Evolutionary conservation across 345 rosid genomes (phyloP).

Genomic region (Zanthoxylum bungeanum): DNA sequence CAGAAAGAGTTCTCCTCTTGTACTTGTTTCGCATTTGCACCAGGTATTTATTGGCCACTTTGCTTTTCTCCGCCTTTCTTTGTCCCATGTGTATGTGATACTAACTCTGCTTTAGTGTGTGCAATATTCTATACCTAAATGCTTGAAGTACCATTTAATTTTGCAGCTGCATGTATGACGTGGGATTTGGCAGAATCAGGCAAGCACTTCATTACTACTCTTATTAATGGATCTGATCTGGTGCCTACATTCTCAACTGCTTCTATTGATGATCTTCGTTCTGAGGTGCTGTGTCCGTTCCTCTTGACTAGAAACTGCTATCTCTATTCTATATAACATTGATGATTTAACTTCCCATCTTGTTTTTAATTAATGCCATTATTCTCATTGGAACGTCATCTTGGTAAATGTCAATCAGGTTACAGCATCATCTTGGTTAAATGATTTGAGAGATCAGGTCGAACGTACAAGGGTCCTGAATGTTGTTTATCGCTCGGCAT

Average conservation of each 20-base stretch:
- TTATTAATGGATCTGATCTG: conserved; percentile 89
- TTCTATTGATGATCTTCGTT: conserved; percentile 90
- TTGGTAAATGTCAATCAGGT: conserved; percentile 52
- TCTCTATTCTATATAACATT: neutral
- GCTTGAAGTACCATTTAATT: conserved; percentile 21
- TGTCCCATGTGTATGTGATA: neutral
- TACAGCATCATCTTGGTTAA: conserved; percentile 92
- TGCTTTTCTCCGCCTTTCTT: neutral
- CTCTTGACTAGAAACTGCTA: neutral
- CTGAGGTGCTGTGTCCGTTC: conserved; percentile 54
- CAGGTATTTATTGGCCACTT: conserved; percentile 43
- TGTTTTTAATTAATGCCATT: neutral
- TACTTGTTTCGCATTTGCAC: conserved; percentile 90
- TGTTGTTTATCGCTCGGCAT: conserved; percentile 89
- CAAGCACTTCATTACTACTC: conserved; percentile 74
- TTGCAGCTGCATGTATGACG: conserved; percentile 98
- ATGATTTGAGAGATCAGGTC: conserved; percentile 91
- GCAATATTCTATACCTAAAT: conserved; percentile 13
- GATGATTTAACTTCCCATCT: neutral
- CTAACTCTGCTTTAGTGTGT: neutral
- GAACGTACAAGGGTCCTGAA: conserved; percentile 81
- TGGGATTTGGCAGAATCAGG: conserved; percentile 99
- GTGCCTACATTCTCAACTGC: conserved; percentile 95
- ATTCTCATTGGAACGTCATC: no score
- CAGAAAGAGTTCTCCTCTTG: conserved; percentile 75